Evolutionary conservation across 164 flowering plant genomes (phyloP), one percentile per base, ranked within the genome.

Genomic region (Litsea cubeba): DNA sequence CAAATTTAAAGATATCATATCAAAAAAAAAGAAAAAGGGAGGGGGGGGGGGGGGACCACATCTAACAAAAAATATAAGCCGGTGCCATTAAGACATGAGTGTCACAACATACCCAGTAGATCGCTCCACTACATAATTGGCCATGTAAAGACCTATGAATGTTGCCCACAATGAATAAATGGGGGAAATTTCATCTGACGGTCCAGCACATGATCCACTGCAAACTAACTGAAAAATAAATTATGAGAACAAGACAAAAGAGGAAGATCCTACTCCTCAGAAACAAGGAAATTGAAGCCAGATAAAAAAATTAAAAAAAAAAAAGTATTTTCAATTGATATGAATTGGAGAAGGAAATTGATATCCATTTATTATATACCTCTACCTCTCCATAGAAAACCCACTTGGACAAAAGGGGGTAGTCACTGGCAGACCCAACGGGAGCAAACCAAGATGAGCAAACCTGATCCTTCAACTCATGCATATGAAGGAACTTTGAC

Each of bases 391-490:
- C 97, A 83, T 96, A 96, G 75, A 96, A 85, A 76, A 92, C 97
- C 99, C 99, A 96, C 85, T 96, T 94, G 24, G 99, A 96, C 73
- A 94, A 79, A 73, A 96, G 82, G 26, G 99, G 99, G 83, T 92
- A 96, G 76, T 96, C 99, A 84, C 90, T 90, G 28, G 98, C 99
- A 72, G 97, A 92, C 20, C 99, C 99, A 80, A 96, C 97, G n/a
- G 98, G 98, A 62, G 98, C 99, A 88, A 96, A 96, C 99, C 99
- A 96, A 75, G 99, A 96, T 62, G 90, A 88, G 84, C 99, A 94
- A 62, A 96, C 88, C 77, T 90, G 90, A 57, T 94, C 97, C 79
- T 96, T 94, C 76, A 87, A 86, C 81, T 96, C 89, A 83, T 89
- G 82, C 85, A 94, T 83, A 11, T 81, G 88, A 64, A 94, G 60